Evolutionary conservation across 129 eudicot genomes (phyloP), one percentile per base, ranked within the genome.

Genomic region (Scalesia atractyloides): DNA sequence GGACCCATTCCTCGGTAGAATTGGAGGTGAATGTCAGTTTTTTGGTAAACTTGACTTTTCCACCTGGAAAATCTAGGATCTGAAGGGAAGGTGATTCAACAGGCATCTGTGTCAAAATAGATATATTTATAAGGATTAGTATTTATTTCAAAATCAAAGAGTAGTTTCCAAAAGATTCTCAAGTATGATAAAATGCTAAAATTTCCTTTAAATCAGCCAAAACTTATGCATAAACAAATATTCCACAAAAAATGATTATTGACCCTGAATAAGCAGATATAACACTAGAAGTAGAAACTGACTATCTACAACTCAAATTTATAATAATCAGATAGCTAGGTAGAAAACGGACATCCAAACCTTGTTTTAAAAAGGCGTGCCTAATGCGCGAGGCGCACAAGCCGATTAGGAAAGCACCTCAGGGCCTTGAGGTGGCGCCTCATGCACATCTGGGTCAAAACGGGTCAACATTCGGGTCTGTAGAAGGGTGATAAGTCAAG

Each of bases 11-110:
- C 36, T 78, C 80, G 0, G 59, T 63, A 68, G 83, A 72, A 52
- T 78, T 82, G 37, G 92, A 58, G 72, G 82, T 61, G 79, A 93
- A 85, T 36, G 62, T 51, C 72, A 89, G 36, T 30, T 87, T 77
- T 9, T 88, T 76, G 66, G 98, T 85, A 68, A 85, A 82, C 56
- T 90, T 87, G 43, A 92, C 96, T 59, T 80, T 72, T 65, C 97
- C 97, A 34, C 92, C 95, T 54, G 98, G 95, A 66, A 82, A 87
- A 84, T 87, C 72, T 22, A 87, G 76, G 73, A 59, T 88, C 92
- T 92, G 82, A 5, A 34, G 74, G 13, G 64, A 70, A 24, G 75
- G 37, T 56, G 64, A 46, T 26, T 74, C 78, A 64, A 46, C 44
- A 26, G 73, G 39, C 58, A 68, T 68, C 74, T 60, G 36, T 37